A percentile compares a stretch with the other conserved stretches of the same genome.
These are phyloP conservation scores for Aspergillus piperis DNA, from an alignment of 2,329 filamentous ascomycete species.

Conservation along the genomic window DNA sequence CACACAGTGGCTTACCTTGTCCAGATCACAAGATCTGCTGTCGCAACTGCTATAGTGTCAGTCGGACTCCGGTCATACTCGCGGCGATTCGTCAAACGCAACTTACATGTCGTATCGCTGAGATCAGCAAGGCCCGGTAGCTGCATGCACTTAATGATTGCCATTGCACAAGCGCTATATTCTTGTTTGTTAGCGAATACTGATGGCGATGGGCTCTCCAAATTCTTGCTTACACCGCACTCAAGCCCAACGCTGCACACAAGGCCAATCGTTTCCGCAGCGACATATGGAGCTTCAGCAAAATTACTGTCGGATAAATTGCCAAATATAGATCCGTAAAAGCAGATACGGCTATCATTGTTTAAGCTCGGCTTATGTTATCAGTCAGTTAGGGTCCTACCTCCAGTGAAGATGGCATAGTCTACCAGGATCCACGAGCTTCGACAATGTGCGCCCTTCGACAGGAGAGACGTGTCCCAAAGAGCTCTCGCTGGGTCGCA, in stretches of 20 bases:
- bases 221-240: constrained; percentile 29
- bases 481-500: constrained; percentile 43
- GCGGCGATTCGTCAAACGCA: not conserved
- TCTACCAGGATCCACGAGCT: constrained; percentile 38
- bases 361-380: not conserved
- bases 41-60: constrained; percentile 29
- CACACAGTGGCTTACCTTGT: constrained; percentile 37
- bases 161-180: constrained; percentile 34
- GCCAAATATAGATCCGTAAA: constrained; percentile 35
- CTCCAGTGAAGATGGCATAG: constrained; percentile 42
- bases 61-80: not conserved
- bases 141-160: constrained; percentile 37
- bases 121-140: constrained; percentile 29
- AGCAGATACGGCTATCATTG: constrained; percentile 26
- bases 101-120: constrained; percentile 35
- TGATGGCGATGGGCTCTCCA: not conserved
- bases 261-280: constrained; percentile 23
- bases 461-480: constrained; percentile 38
- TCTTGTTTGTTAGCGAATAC: not conserved
- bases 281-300: constrained; percentile 33
- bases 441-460: constrained; percentile 37
- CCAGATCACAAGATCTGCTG: constrained; percentile 49
- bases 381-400: constrained; percentile 28
- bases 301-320: constrained; percentile 30
- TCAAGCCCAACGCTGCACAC: constrained; percentile 29